A percentile compares a stretch with the other conserved stretches of the same genome.
Evolutionary conservation across 2,329 filamentous ascomycete species (phyloP).

Genomic region (Davidsoniella neocaledoniae): DNA sequence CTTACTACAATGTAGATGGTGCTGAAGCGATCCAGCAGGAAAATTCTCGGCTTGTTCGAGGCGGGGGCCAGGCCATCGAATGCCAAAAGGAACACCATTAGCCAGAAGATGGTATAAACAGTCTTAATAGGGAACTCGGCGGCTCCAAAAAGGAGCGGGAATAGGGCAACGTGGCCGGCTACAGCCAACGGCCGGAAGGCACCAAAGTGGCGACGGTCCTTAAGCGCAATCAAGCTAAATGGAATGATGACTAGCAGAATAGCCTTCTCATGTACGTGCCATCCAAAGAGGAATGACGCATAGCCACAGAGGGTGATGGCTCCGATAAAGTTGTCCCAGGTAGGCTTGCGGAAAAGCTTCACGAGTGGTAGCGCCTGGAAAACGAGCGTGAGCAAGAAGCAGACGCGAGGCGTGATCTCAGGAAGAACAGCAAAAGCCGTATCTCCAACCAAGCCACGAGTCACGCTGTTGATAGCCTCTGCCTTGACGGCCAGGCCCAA

Average conservation of each 20-base stretch:
- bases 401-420: conserved; percentile 62
- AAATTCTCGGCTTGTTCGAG: conserved; percentile 62
- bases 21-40: conserved; percentile 80
- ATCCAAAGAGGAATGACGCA: conserved; percentile 91
- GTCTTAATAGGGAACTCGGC: conserved; percentile 91
- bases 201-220: conserved; percentile 75
- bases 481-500: conserved; percentile 57
- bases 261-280: conserved; percentile 97
- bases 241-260: conserved; percentile 88
- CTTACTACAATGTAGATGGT: conserved; percentile 78
- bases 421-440: conserved; percentile 88
- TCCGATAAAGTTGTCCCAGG: conserved; percentile 79
- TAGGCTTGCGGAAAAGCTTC: conserved; percentile 66
- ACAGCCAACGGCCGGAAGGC: conserved; percentile 87
- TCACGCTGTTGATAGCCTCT: conserved; percentile 72
- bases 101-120: conserved; percentile 82
- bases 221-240: conserved; percentile 80
- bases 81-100: conserved; percentile 65
- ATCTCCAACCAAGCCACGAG: conserved; percentile 81
- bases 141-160: conserved; percentile 81
- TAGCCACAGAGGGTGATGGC: conserved; percentile 87
- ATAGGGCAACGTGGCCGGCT: conserved; percentile 85
- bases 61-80: conserved; percentile 83
- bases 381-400: conserved; percentile 66
- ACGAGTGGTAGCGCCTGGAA: conserved; percentile 67